Evolutionary conservation across 1,284 basidiomycete species (phyloP), one percentile per base, ranked within the genome.

Genomic region (Golubevia pallescens): DNA sequence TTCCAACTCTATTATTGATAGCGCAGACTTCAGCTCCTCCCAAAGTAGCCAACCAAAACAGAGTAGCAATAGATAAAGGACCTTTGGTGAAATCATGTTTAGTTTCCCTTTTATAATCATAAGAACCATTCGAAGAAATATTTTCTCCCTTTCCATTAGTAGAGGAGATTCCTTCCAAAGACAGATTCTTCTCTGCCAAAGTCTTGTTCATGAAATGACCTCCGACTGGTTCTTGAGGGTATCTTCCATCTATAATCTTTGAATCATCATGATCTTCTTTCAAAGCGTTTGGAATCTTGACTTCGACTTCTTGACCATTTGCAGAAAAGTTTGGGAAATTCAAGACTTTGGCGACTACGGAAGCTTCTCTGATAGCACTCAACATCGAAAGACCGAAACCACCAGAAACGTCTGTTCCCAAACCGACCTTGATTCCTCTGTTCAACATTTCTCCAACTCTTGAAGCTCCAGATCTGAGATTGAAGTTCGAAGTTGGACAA

Each of bases 341-440:
- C 57, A 93, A 76, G 66, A 93, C 89, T 85, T 96, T 96, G 24
- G 93, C 91, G 23, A 93, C 91, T 51, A 92, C 89, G 76, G 91
- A 92, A 2, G 95, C 94, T 76, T 93, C 90, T 69, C 92, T 91
- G 61, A 99, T 89, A 7, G 90, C 89, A n/a, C 89, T 90, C 56
- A 98, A 88, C 71, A 99, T 93, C 2, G 94, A 95, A 1, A 92
- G 88, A 8, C 90, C 90, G 85, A 91, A 93, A 1, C 95, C 94
- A n/a, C 94, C 95, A 0, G 93, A 93, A 57, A 94, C 92, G 81
- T 97, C 95, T 55, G 93, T 94, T 2, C 95, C 95, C 78, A 7
- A 81, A 21, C 86, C 66, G 66, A 93, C 93, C 88, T 97, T 96
- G 85, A 97, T 90, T 0, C 93, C 94, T 62, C 87, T 87, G 84